Percentiles rank a stretch among this genome's conserved stretches.
Evolutionary conservation across 2,329 filamentous ascomycete species (phyloP).

Genomic region (Trichoderma polysporum): DNA sequence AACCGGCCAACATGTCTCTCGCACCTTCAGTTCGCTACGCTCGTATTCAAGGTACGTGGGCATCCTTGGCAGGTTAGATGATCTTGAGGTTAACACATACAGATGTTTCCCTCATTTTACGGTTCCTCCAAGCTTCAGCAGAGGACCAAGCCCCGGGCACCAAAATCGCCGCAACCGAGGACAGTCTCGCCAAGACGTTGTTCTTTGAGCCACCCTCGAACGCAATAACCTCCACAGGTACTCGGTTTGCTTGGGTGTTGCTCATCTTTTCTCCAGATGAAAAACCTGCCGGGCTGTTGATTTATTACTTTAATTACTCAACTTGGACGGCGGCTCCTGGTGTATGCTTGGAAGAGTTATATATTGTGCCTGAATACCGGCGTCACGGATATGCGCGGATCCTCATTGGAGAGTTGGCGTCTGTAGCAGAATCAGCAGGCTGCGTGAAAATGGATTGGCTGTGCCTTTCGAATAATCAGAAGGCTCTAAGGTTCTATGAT

Average conservation of each 20-base stretch:
- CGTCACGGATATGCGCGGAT: conserved; percentile 1
- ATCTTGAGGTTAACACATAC: not conserved
- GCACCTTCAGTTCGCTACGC: not conserved
- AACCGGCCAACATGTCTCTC: not conserved
- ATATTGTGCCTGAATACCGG: not conserved
- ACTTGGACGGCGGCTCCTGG: not conserved
- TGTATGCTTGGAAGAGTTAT: conserved; percentile 1
- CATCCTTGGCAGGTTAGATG: not conserved
- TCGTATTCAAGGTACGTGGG: not conserved
- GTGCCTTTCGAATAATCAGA: not conserved
- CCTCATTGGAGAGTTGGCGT: not conserved
- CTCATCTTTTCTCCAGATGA: not conserved
- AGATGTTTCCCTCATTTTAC: not conserved
- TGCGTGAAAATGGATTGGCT: conserved; percentile 2
- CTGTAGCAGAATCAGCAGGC: not conserved
- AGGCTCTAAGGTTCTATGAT: not conserved
- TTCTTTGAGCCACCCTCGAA: not conserved
- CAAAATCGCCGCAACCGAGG: not conserved
- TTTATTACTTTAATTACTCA: not conserved
- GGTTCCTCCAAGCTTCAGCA: not conserved
- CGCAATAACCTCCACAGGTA: not conserved
- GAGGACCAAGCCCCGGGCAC: not conserved
- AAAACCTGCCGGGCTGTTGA: not conserved
- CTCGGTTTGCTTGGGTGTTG: not conserved
- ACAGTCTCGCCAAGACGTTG: not conserved